Percentiles rank a stretch among this genome's conserved stretches.
Evolutionary conservation across 2,329 filamentous ascomycete genomes (phyloP).

Genomic region (Leptographium galeiforme): DNA sequence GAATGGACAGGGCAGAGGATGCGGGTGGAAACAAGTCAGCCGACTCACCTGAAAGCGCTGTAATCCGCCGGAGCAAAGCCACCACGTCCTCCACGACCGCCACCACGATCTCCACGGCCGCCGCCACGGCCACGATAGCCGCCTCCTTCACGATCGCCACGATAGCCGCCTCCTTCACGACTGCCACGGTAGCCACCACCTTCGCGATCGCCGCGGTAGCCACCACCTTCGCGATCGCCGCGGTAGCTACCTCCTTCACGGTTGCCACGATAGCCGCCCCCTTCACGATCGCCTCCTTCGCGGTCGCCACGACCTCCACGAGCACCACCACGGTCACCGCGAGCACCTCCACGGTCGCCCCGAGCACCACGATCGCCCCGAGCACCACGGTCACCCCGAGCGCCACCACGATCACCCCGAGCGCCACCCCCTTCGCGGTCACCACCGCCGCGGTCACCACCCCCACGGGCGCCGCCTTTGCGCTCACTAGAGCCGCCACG

Average conservation of each 20-base stretch:
- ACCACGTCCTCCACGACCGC: conserved; percentile 10
- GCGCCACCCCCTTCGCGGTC: conserved; percentile 10
- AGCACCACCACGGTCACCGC: conserved; percentile 6
- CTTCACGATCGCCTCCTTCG: background rate
- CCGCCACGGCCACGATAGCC: background rate
- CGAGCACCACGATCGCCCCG: conserved; percentile 12
- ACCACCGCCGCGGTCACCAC: conserved; percentile 9
- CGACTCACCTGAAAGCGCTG: conserved; percentile 19
- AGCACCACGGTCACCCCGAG: background rate
- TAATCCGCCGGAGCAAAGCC: conserved; percentile 13
- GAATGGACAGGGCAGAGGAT: background rate
- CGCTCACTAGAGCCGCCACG: conserved; percentile 3
- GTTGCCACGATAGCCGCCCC: background rate
- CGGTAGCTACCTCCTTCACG: conserved; percentile 1
- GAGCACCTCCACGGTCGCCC: conserved; percentile 12
- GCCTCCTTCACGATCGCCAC: background rate
- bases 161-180: conserved; percentile 2
- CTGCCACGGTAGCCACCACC: background rate
- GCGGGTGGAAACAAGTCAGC: background rate
- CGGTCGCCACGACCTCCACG: conserved; percentile 3
- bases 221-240: background rate
- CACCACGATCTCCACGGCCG: background rate
- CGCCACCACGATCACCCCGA: conserved; percentile 11
- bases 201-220: background rate
- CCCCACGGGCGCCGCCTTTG: background rate